A percentile compares a stretch with the other conserved stretches of the same genome.
Conservation (phyloP, 2,329 filamentous ascomycete genomes). For the Alternaria arbusti region DNA sequence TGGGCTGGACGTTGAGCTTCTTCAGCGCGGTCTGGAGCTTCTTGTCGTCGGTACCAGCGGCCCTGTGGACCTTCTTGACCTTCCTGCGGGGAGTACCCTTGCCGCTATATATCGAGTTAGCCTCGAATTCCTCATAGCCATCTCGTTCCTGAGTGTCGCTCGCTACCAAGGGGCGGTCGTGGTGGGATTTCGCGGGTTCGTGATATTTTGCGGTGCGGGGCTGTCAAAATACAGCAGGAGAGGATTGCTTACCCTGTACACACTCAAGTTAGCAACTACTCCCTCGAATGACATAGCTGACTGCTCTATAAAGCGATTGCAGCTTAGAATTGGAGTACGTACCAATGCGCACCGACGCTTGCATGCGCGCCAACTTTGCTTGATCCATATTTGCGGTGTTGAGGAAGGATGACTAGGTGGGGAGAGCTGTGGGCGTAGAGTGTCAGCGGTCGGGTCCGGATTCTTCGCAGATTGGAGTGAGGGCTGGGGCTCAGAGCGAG, state of each 20-base stretch:
- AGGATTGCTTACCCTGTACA: constrained; percentile 42
- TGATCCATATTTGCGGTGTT: constrained; percentile 54
- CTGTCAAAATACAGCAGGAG: constrained; percentile 21
- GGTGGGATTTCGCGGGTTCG: constrained; percentile 8
- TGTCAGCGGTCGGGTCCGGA: constrained; percentile 24
- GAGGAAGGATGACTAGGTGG: constrained; percentile 25
- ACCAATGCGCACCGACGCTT: constrained; percentile 54
- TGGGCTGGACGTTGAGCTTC: constrained; percentile 99
- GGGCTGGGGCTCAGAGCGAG: constrained; percentile 10
- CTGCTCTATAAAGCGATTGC: not conserved
- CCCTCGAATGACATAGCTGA: constrained; percentile 14
- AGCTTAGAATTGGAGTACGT: constrained; percentile 27
- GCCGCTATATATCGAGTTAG: constrained; percentile 65
- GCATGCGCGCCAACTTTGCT: constrained; percentile 54
- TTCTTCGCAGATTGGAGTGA: constrained; percentile 11
- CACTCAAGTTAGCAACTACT: constrained; percentile 27
- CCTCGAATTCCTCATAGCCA: constrained; percentile 11
- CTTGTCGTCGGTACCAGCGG: constrained; percentile 96
- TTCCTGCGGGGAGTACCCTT: constrained; percentile 98
- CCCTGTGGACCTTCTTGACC: constrained; percentile 97
- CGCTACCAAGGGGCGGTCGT: not conserved
- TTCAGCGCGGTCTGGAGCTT: constrained; percentile 97
- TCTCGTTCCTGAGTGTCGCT: not conserved
- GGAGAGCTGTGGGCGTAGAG: constrained; percentile 23
- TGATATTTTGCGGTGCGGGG: constrained; percentile 21